Evolutionary conservation across 2,329 filamentous ascomycete genomes (phyloP).

Genomic region (Purpureocillium takamizusanense): DNA sequence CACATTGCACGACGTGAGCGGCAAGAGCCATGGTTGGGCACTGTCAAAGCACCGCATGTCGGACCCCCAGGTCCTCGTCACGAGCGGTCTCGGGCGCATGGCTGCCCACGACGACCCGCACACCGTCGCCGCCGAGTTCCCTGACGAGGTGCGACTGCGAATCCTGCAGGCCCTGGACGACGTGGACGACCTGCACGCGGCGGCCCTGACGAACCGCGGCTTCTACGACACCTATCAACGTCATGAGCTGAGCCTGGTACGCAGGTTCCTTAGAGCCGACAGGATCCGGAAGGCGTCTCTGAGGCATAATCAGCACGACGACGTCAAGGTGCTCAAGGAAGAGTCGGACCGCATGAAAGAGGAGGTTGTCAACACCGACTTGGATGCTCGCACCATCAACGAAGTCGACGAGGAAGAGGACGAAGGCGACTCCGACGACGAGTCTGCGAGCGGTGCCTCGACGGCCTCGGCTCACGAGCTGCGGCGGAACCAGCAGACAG

Average conservation of each 20-base stretch:
- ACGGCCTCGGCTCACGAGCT: constrained; percentile 3
- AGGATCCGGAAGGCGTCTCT: constrained; percentile 5
- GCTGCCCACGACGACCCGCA: constrained; percentile 19
- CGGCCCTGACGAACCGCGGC: constrained; percentile 29
- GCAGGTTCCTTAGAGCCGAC: constrained; percentile 22
- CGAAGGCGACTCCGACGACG: constrained; percentile 5
- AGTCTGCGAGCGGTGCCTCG: constrained; percentile 8
- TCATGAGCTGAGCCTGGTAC: constrained; percentile 30
- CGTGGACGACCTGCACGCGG: constrained; percentile 31
- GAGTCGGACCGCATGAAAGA: constrained; percentile 21
- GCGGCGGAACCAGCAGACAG: background rate
- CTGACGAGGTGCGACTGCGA: constrained; percentile 26
- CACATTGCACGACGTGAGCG: constrained; percentile 38
- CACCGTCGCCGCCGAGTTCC: constrained; percentile 22
- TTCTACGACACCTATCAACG: constrained; percentile 37
- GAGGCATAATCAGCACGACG: constrained; percentile 13
- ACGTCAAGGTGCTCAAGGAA: constrained; percentile 23
- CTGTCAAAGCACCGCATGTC: constrained; percentile 28
- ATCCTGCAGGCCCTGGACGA: constrained; percentile 30
- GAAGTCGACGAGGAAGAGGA: constrained; percentile 1
- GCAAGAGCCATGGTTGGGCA: constrained; percentile 39
- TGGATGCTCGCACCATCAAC: background rate
- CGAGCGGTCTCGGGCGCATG: constrained; percentile 20
- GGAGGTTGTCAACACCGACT: constrained; percentile 14
- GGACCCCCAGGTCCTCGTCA: constrained; percentile 24